Conservation (phyloP, 495 filamentous ascomycete species). For the Penicillium fimorum region DNA sequence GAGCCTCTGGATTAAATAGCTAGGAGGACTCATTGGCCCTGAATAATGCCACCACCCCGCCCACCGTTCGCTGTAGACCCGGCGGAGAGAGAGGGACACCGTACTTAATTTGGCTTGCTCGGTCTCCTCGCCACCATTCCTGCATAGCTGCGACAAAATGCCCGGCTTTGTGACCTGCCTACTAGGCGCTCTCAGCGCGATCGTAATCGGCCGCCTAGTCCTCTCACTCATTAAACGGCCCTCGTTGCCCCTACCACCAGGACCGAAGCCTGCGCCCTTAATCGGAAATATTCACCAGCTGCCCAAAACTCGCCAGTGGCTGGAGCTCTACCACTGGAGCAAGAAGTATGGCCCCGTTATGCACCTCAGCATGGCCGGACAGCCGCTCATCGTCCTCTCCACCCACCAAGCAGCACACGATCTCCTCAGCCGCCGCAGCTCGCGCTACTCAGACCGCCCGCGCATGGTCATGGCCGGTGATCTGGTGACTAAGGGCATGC, state of each 20-base stretch:
- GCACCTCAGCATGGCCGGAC: constrained; percentile 24
- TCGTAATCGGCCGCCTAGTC: background rate
- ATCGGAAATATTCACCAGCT: constrained; percentile 57
- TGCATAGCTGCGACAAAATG: background rate
- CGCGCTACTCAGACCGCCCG: constrained; percentile 18
- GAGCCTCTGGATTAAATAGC: background rate
- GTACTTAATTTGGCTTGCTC: background rate
- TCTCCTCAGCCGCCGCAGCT: constrained; percentile 26
- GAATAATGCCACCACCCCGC: background rate
- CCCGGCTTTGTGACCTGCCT: background rate
- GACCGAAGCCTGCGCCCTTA: constrained; percentile 53
- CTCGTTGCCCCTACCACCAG: constrained; percentile 46
- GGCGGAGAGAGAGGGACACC: background rate
- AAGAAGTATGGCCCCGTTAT: constrained; percentile 45
- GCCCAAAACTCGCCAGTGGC: constrained; percentile 55
- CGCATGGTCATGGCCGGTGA: constrained; percentile 23
- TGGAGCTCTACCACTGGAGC: constrained; percentile 52
- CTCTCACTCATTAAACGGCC: background rate
- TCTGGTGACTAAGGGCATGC: constrained; percentile 17
- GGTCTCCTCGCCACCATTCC: background rate
- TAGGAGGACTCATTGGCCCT: background rate
- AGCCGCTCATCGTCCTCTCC: constrained; percentile 29
- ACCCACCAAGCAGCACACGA: constrained; percentile 32
- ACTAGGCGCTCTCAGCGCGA: background rate
- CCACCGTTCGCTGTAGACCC: background rate